A percentile compares a stretch with the other conserved stretches of the same genome.
Conservation (phyloP, 768 basidiomycete species). For the Cantharellus anzutake region DNA sequence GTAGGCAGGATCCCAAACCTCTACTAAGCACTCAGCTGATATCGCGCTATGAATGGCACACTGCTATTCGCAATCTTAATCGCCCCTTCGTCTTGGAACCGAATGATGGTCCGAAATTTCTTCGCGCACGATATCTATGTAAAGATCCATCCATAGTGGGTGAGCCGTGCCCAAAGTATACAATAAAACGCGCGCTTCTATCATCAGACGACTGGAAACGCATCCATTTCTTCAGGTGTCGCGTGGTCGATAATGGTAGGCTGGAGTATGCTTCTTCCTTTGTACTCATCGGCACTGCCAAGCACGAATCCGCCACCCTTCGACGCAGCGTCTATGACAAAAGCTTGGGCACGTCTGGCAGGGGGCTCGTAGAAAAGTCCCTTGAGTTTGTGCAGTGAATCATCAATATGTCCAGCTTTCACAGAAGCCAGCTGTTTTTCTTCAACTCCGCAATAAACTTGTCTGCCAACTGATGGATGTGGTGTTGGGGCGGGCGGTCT, state of each 20-base stretch:
- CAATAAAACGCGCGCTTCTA: constrained; percentile 1
- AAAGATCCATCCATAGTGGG: neutral
- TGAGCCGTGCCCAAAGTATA: neutral
- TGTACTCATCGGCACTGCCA: constrained; percentile 64
- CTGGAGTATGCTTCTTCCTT: neutral
- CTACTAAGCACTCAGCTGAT: too few relatives aligned
- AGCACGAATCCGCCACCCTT: constrained; percentile 59
- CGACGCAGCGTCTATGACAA: constrained; percentile 8
- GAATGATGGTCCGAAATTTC: constrained; percentile 80
- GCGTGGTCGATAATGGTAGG: constrained; percentile 63
- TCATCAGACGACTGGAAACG: constrained; percentile 16
- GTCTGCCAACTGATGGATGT: constrained; percentile 8
- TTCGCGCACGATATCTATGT: neutral
- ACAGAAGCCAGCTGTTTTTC: neutral
- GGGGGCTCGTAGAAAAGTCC: constrained; percentile 9
- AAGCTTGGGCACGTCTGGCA: constrained; percentile 8
- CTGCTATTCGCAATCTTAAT: constrained; percentile 74
- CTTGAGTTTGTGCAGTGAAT: neutral
- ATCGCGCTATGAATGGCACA: constrained; percentile 7
- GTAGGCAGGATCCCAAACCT: constrained; percentile 43
- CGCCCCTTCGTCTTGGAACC: constrained; percentile 76
- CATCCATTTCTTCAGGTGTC: constrained; percentile 39
- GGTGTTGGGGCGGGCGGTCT: too few relatives aligned
- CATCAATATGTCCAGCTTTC: neutral
- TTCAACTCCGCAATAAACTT: constrained; percentile 6